Conservation (phyloP, 768 basidiomycete genomes). For the Zangia roseola region DNA sequence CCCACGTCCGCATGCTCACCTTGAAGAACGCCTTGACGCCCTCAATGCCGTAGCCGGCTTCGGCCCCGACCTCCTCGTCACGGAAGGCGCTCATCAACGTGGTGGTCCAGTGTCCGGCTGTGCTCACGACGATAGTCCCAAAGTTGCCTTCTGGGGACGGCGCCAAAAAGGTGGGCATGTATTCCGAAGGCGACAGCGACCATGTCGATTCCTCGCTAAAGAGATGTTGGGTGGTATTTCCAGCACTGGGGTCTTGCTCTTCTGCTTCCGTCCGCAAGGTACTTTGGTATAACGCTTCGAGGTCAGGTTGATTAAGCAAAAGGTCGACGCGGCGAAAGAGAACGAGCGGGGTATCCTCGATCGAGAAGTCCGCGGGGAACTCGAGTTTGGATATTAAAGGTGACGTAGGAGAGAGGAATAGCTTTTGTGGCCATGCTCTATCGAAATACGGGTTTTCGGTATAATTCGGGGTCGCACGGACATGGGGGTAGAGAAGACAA, state of each 20-base stretch:
- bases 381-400: conserved; percentile 31
- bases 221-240: conserved; percentile 35
- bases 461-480: conserved; percentile 63
- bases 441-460: conserved; percentile 53
- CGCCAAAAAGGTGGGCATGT: conserved; percentile 49
- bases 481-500: conserved; percentile 64
- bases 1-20: conserved; percentile 57
- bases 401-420: conserved; percentile 59
- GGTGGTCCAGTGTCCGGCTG: conserved; percentile 70
- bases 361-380: conserved; percentile 53
- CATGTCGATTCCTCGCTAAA: conserved; percentile 58
- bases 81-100: conserved; percentile 46
- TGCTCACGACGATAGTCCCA: conserved; percentile 60
- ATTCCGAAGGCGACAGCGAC: conserved; percentile 52
- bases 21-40: conserved; percentile 57
- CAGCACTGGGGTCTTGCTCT: conserved; percentile 9
- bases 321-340: conserved; percentile 67
- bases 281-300: conserved; percentile 43
- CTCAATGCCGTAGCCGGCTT: conserved; percentile 48
- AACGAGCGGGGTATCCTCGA: conserved; percentile 57
- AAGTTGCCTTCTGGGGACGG: conserved; percentile 50
- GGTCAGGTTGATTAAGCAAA: conserved; percentile 47
- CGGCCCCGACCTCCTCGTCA: conserved; percentile 29
- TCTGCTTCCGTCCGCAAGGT: conserved; percentile 18
- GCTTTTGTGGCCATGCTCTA: conserved; percentile 61